phyloP scores from a whole-genome alignment of 331 rosid genomes.

The Spiraea crenata region DNA sequence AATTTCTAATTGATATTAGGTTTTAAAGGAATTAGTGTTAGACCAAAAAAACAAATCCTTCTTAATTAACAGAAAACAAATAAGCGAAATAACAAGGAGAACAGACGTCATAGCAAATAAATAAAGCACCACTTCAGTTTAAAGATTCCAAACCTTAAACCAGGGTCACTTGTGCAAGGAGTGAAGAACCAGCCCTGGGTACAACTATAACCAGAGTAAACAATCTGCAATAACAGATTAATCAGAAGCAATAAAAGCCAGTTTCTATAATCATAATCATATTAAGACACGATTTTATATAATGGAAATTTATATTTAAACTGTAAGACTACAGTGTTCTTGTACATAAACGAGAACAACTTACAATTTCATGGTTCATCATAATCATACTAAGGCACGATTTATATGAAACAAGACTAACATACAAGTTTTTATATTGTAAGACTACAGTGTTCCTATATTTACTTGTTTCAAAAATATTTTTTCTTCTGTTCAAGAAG shows the following conservation, averaged over 20 bases:
- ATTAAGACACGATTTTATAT: not conserved
- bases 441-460: too few species aligned
- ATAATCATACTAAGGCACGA: too few species aligned
- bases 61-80: not conserved
- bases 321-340: not conserved
- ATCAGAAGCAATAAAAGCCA: not conserved
- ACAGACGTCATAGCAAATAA: slow-evolving; percentile 9
- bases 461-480: too few species aligned
- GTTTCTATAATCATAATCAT: not conserved
- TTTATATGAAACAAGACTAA: not conserved
- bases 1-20: not conserved
- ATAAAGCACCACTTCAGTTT: slow-evolving; percentile 17
- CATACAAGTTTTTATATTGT: not conserved
- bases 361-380: too few species aligned
- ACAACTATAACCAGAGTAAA: slow-evolving; percentile 86
- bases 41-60: not conserved
- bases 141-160: slow-evolving; percentile 66
- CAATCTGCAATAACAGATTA: slow-evolving; percentile 47
- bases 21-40: not conserved
- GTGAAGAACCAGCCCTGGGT: slow-evolving; percentile 99
- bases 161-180: slow-evolving; percentile 61
- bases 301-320: not conserved
- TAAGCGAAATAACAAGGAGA: slow-evolving; percentile 3
- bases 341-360: not conserved
- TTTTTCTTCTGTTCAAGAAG: not conserved